Percentiles rank a stretch among this genome's conserved stretches.
These are phyloP conservation scores for Candida cerambycidarum DNA, from an alignment of 805 yeast genomes.

Conservation along the genomic window DNA sequence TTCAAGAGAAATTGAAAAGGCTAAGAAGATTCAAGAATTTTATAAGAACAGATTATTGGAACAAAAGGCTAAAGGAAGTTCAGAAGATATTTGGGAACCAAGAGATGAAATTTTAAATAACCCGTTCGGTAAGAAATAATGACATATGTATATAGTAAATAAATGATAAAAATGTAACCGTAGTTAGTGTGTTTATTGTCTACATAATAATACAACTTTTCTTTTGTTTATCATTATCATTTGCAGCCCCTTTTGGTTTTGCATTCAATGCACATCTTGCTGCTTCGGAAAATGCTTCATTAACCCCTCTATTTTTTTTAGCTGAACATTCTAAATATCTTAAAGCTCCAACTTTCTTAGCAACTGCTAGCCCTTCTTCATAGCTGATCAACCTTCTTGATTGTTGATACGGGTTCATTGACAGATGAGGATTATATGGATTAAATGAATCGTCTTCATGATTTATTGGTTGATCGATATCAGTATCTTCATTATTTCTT, in stretches of 20 bases:
- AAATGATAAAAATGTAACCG: slow-evolving; percentile 6
- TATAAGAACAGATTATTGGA: slow-evolving; percentile 63
- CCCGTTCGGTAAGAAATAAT: slow-evolving; percentile 32
- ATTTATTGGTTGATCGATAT: slow-evolving; percentile 33
- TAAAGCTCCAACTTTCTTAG: slow-evolving; percentile 89
- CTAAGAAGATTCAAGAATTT: slow-evolving; percentile 62
- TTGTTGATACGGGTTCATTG: slow-evolving; percentile 22
- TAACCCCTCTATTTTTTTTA: slow-evolving; percentile 95
- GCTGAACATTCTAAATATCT: slow-evolving; percentile 97
- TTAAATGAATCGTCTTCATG: slow-evolving; percentile 25
- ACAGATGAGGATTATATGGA: slow-evolving; percentile 38
- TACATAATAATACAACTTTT: slow-evolving; percentile 42
- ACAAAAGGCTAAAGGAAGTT: slow-evolving; percentile 64
- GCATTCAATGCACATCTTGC: slow-evolving; percentile 95
- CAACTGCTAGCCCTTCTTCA: slow-evolving; percentile 92
- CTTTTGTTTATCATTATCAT: slow-evolving; percentile 44
- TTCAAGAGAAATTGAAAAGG: slow-evolving; percentile 44
- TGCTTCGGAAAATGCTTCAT: slow-evolving; percentile 98
- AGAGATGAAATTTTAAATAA: slow-evolving; percentile 32
- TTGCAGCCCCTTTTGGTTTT: slow-evolving; percentile 64
- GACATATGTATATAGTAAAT: slow-evolving; percentile 9
- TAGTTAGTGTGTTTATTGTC: neutral
- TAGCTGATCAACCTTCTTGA: slow-evolving; percentile 67
- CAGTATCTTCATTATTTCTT: slow-evolving; percentile 61
- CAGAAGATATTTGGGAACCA: slow-evolving; percentile 82